Base-by-base conservation (phyloP, 306 rosid genomes). In the Trifolium fragiferum region DNA sequence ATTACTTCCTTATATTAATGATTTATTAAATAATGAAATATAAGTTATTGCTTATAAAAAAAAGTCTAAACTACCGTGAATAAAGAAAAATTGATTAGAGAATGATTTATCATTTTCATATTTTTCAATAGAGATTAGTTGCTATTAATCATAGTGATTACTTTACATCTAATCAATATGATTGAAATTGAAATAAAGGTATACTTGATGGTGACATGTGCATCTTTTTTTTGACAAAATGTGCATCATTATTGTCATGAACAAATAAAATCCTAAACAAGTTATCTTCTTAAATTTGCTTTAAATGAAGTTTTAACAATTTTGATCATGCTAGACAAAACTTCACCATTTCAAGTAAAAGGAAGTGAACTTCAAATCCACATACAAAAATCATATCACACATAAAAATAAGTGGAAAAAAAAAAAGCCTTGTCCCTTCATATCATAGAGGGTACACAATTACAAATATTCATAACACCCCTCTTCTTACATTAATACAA, bases 401-500 rank as follows among this genome's bases (percentile, higher is more conserved):
- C 9, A 62, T 12, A 9, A 62, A 35, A 78, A 23, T 61, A 60
- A 59, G 58, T 10, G 43, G 15, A 3, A 16, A 59, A 38, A 70
- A 19, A 10, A 25, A 53, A 61, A 60, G 55, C 59, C 40, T 38
- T 25, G 8, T 61, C 72, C 76, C 3, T 49, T 59, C 16, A 19
- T 49, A 74, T 33, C 51, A 49, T 1, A 21, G 27, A 57, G 67
- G 25, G 10, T 15, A 73, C 44, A 73, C 68, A 73, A 38, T 35
- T 35, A 63, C 46, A 35, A 73, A 61, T 50, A 61, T 61, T 7
- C 46, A 69, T 50, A 55, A 15, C 41, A 10, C 61, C 21, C 20
- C 20, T 60, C 44, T 51, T 60, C 44, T 51, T 14, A 37, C 66
- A 73, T 40, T 50, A 68, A 33, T 51, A 50, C 61, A 68, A 60